These are phyloP conservation scores for Melanogaster broomeanus DNA, from an alignment of 768 basidiomycete species.

Conservation along the genomic window DNA sequence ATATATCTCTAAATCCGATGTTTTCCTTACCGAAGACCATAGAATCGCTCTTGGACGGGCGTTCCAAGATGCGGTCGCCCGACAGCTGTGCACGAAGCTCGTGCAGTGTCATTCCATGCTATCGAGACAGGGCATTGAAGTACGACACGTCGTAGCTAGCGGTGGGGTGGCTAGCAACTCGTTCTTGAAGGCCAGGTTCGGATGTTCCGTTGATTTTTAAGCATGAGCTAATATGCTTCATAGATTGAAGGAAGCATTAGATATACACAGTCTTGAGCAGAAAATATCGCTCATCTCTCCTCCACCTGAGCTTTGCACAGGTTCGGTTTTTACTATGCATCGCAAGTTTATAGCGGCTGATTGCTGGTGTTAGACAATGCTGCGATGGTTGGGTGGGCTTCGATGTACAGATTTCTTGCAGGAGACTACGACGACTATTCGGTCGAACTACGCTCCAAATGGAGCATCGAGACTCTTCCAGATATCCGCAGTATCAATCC, in stretches of 20 bases:
- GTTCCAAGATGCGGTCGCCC: constrained; percentile 73
- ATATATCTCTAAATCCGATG: constrained; percentile 45
- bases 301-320: constrained; percentile 81
- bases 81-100: constrained; percentile 78
- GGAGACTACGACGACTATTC: constrained; percentile 62
- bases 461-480: constrained; percentile 64
- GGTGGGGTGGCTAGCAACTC: constrained; percentile 93
- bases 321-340: constrained; percentile 38
- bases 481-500: neutral
- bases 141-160: constrained; percentile 74
- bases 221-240: neutral
- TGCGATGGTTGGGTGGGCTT: constrained; percentile 95
- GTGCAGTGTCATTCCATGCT: constrained; percentile 34
- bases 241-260: constrained; percentile 37
- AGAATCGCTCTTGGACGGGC: constrained; percentile 56
- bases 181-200: constrained; percentile 67
- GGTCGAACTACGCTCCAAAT: constrained; percentile 65
- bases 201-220: neutral
- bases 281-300: constrained; percentile 64
- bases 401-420: constrained; percentile 75
- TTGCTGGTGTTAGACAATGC: constrained; percentile 72
- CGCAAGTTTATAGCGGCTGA: neutral
- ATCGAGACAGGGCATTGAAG: constrained; percentile 46
- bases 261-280: constrained; percentile 24
- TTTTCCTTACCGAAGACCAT: constrained; percentile 22